Evolutionary conservation across 768 basidiomycete species (phyloP).

Genomic region (Termitomyces sp.): DNA sequence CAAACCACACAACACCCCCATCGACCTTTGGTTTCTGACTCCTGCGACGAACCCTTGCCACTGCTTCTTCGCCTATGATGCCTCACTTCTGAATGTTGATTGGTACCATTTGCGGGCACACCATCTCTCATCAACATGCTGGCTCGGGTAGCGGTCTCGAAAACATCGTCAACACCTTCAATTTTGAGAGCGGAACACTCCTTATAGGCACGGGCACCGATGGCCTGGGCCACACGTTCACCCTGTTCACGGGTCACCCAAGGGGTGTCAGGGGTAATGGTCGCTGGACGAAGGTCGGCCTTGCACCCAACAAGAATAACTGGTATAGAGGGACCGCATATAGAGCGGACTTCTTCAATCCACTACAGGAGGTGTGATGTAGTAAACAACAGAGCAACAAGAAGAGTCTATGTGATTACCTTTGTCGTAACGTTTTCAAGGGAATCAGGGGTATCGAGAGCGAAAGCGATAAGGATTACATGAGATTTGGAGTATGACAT

Average conservation of each 20-base stretch:
- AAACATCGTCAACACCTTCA: constrained; percentile 94
- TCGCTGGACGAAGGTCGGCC: constrained; percentile 77
- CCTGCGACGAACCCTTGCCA: constrained; percentile 38
- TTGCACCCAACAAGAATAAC: constrained; percentile 97
- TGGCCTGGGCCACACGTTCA: constrained; percentile 75
- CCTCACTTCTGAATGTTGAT: constrained; percentile 34
- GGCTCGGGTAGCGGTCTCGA: constrained; percentile 94
- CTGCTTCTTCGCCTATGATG: constrained; percentile 58
- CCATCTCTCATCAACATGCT: constrained; percentile 96
- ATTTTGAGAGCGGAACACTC: constrained; percentile 91
- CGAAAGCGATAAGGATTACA: constrained; percentile 96
- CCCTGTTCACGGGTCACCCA: constrained; percentile 81
- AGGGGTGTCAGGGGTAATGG: constrained; percentile 38
- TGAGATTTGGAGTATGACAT: constrained; percentile 98
- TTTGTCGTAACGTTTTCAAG: constrained; percentile 94
- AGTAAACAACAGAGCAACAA: constrained; percentile 16
- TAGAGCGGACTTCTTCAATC: constrained; percentile 98
- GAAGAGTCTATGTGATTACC: constrained; percentile 39
- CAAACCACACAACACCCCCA: constrained; percentile 76
- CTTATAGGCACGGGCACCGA: constrained; percentile 92
- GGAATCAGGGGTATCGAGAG: constrained; percentile 95
- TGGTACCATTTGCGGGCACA: constrained; percentile 47
- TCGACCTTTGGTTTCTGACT: constrained; percentile 49
- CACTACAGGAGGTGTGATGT: constrained; percentile 52
- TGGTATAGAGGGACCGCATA: constrained; percentile 90